Evolutionary conservation across 2,329 filamentous ascomycete genomes (phyloP).

Genomic region (Biscogniauxia mediterranea): DNA sequence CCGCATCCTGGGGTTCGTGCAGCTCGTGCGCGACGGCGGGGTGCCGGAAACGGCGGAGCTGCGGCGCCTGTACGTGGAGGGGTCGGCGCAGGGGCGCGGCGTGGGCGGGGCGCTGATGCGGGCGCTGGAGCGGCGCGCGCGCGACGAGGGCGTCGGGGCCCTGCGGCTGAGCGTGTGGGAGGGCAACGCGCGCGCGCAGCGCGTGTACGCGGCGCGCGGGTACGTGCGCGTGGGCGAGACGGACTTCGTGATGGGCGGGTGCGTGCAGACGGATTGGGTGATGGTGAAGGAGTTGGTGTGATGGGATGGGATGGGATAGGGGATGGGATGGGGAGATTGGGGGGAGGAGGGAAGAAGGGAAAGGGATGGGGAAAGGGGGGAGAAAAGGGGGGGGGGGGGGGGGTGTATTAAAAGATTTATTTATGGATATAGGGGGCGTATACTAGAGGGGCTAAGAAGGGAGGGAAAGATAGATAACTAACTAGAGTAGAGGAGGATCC

Average conservation of each 20-base stretch:
- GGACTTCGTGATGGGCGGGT: constrained; percentile 23
- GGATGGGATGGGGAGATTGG: too few relatives aligned
- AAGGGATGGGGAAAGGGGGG: too few relatives aligned
- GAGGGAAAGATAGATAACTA: too few relatives aligned
- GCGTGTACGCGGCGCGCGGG: constrained; percentile 25
- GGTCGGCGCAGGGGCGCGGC: constrained; percentile 26
- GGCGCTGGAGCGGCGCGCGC: constrained; percentile 24
- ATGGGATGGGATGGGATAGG: too few relatives aligned
- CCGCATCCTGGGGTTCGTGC: constrained; percentile 26
- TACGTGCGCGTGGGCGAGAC: constrained; percentile 22
- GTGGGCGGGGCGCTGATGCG: constrained; percentile 28
- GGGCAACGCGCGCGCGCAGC: constrained; percentile 20
- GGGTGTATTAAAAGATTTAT: too few relatives aligned
- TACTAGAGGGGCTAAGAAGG: too few relatives aligned
- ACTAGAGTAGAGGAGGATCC: too few relatives aligned
- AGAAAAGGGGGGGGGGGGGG: too few relatives aligned
- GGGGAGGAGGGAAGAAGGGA: too few relatives aligned
- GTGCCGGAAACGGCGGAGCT: constrained; percentile 26
- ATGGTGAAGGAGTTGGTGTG: constrained; percentile 19
- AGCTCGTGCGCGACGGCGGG: constrained; percentile 27
- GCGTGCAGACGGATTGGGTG: constrained; percentile 28
- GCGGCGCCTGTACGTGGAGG: constrained; percentile 30
- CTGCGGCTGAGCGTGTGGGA: constrained; percentile 33
- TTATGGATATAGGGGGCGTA: too few relatives aligned
- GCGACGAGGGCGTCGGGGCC: constrained; percentile 25